Evolutionary conservation across 192 early-diverging fungal genomes (phyloP).

Genomic region (Dissophora globulifera): DNA sequence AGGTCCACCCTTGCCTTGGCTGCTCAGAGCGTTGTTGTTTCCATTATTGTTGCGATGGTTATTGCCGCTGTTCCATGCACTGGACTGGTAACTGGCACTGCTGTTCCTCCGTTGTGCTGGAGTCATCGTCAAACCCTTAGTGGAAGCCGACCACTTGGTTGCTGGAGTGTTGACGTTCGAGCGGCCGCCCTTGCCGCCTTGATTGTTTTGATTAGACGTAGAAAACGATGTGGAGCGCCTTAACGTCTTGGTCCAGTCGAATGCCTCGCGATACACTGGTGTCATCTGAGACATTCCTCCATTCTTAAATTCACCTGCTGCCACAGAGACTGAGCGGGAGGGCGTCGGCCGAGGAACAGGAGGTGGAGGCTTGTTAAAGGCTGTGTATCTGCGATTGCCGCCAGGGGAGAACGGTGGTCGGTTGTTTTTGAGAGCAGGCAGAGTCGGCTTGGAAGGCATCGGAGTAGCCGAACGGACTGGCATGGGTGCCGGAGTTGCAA

Average conservation of each 20-base stretch:
- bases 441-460: not conserved
- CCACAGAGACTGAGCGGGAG: conserved; percentile 24
- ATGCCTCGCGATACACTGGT: not conserved
- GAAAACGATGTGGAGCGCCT: conserved; percentile 22
- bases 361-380: conserved; percentile 25
- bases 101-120: conserved; percentile 5
- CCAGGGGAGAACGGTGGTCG: conserved; percentile 45
- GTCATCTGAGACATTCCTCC: not conserved
- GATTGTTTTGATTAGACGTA: not conserved
- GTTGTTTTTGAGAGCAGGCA: conserved; percentile 9
- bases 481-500: conserved; percentile 33
- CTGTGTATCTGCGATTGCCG: conserved; percentile 31
- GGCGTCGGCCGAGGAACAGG: conserved; percentile 3
- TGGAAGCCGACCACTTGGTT: not conserved
- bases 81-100: not conserved
- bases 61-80: not conserved
- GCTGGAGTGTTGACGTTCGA: conserved; percentile 8
- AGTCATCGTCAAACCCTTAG: not conserved
- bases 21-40: not conserved
- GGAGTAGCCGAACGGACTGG: conserved; percentile 16
- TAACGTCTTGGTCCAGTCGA: conserved; percentile 32
- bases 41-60: not conserved
- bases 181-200: not conserved
- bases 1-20: no score
- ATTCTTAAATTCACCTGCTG: conserved; percentile 14